Base-by-base conservation (phyloP, 106 monocot genomes). In the Xerophyta viscosa region DNA sequence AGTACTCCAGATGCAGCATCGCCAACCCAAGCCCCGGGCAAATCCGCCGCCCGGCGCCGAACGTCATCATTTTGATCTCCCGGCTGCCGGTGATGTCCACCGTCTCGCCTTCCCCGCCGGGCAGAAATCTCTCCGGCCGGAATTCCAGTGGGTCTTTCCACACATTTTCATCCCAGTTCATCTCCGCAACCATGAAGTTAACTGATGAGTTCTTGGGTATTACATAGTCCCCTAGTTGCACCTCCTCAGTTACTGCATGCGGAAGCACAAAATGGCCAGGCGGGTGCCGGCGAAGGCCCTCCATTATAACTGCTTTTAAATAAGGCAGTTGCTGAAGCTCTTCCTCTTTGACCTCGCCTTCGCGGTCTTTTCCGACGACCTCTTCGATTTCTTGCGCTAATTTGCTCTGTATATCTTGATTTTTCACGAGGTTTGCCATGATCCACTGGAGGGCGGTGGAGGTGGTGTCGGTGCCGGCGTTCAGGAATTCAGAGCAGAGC, bases 31-130 rank as follows among this genome's bases (percentile, higher is more conserved):
- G 21, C 21, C 62, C 74, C 0, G 63, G 67, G 25, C 68, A 75
- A 4, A 68, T 57, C 46, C 61, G 33, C 46, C 66, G 30, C 3
- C 74, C 74, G 7, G 27, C 68, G 30, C 74, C 68, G 8, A 68
- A 68, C 9, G 74, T 63, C 57, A 71, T 71, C 71, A 71, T 71
- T 50, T 64, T 71, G 41, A 70, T 56, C 37, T 70, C 70, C 20
- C 62, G 54, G 56, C 29, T 62, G 29, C 70, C 70, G 0, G 62
- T 71, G 21, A 71, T 64, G 22, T 71, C 71, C 29, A 64, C 28
- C 9, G 56, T 63, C 41, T 48, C 71, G 0, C 62, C 63, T 1
- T 49, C 63, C 0, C 58, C 67, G 0, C 64, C 64, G 3, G 14
- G 25, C 15, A 52, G 12, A 29, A 71, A 71, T 27, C 71, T 64